These are phyloP conservation scores for Phialophora expanda DNA, from an alignment of 2,329 filamentous ascomycete genomes.

Conservation along the genomic window DNA sequence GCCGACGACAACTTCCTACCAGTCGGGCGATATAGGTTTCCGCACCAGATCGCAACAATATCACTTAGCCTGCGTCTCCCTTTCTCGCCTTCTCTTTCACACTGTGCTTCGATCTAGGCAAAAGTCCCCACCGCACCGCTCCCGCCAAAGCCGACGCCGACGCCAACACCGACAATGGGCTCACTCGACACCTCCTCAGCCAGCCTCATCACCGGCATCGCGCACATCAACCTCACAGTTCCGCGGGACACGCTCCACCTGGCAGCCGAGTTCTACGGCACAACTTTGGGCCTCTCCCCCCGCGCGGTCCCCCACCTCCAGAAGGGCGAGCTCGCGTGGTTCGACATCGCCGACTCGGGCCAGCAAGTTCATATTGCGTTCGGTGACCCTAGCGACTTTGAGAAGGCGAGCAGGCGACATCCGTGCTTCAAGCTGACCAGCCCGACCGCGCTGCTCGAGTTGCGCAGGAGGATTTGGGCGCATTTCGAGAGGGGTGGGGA, in stretches of 20 bases:
- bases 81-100: neutral
- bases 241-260: constrained; percentile 58
- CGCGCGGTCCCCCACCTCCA: constrained; percentile 61
- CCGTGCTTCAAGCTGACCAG: constrained; percentile 63
- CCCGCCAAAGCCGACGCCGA: neutral
- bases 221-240: constrained; percentile 65
- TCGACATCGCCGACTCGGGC: constrained; percentile 32
- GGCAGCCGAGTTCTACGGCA: constrained; percentile 61
- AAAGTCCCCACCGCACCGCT: neutral
- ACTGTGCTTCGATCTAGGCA: neutral
- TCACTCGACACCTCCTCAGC: constrained; percentile 12
- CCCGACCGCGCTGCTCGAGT: constrained; percentile 53
- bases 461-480: constrained; percentile 58
- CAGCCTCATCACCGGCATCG: constrained; percentile 58
- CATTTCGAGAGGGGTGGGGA: constrained; percentile 57
- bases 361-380: constrained; percentile 61
- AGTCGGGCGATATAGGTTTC: neutral
- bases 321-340: constrained; percentile 61
- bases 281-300: constrained; percentile 61
- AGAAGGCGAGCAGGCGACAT: constrained; percentile 58
- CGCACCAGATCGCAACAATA: neutral
- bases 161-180: constrained; percentile 16
- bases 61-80: neutral
- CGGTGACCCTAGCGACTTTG: constrained; percentile 60
- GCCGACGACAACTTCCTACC: neutral